Conservation (phyloP, 2,329 filamentous ascomycete species). For the Phialophora expanda region DNA sequence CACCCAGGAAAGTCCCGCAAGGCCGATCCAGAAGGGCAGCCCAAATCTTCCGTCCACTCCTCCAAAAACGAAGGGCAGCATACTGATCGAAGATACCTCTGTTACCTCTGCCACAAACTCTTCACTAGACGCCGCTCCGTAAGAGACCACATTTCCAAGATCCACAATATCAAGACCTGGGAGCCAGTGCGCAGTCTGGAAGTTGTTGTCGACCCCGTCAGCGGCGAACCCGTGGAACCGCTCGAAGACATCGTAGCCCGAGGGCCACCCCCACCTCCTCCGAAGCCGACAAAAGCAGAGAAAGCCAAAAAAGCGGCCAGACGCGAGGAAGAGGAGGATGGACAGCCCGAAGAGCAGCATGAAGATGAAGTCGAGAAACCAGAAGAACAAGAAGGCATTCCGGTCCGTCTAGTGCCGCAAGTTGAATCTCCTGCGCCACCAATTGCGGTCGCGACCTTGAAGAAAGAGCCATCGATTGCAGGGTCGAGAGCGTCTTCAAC, state of each 20-base stretch:
- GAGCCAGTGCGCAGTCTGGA: conserved; percentile 38
- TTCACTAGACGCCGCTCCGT: conserved; percentile 40
- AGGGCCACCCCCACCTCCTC: conserved; percentile 36
- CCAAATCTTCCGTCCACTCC: conserved; percentile 36
- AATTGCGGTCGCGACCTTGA: conserved; percentile 22
- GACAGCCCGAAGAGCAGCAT: conserved; percentile 10
- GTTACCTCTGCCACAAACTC: conserved; percentile 40
- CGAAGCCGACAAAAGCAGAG: conserved; percentile 29
- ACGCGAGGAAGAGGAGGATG: conserved; percentile 22
- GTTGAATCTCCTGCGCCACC: conserved; percentile 13
- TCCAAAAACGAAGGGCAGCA: conserved; percentile 41
- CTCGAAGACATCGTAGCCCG: conserved; percentile 38
- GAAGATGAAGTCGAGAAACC: conserved; percentile 14
- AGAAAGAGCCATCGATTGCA: conserved; percentile 32
- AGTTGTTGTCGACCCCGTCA: conserved; percentile 38
- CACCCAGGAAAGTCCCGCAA: conserved; percentile 35
- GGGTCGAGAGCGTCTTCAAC: conserved; percentile 33
- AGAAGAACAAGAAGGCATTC: not conserved
- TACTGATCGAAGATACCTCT: conserved; percentile 40
- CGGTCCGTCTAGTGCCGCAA: conserved; percentile 10
- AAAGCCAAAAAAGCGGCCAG: conserved; percentile 26
- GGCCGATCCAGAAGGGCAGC: conserved; percentile 25
- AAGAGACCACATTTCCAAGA: conserved; percentile 40
- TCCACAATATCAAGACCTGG: conserved; percentile 39
- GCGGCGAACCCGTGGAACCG: conserved; percentile 38